A percentile compares a stretch with the other conserved stretches of the same genome.
Conservation (phyloP, 306 rosid species). For the Quercus berberidifolia region DNA sequence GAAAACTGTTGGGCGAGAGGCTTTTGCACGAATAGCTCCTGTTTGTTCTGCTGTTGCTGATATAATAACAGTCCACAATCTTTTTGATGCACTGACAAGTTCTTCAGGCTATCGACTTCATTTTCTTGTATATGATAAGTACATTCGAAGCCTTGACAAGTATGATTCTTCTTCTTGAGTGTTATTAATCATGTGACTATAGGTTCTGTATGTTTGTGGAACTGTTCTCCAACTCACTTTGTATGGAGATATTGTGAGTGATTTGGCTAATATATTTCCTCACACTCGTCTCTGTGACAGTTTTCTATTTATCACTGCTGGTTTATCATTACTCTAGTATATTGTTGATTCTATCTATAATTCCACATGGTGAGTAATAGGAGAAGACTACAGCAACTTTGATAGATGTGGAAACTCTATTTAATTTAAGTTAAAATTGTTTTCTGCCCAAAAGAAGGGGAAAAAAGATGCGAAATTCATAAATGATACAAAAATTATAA, state of each 20-base stretch:
- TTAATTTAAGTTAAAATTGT: background rate
- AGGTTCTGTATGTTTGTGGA: background rate
- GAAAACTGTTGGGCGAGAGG: slow-evolving; percentile 81
- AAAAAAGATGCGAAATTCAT: background rate
- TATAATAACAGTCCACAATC: slow-evolving; percentile 72
- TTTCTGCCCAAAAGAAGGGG: background rate
- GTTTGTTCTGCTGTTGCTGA: slow-evolving; percentile 73
- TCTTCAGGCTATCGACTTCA: slow-evolving; percentile 66
- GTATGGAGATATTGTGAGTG: background rate
- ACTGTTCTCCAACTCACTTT: background rate
- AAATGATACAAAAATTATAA: background rate
- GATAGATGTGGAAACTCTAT: background rate
- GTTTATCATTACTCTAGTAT: background rate
- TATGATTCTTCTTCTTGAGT: slow-evolving; percentile 31
- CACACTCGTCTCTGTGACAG: background rate
- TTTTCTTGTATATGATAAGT: slow-evolving; percentile 85
- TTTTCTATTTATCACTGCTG: background rate
- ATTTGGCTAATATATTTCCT: background rate
- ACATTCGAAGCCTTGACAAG: slow-evolving; percentile 76
- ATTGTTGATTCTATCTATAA: background rate
- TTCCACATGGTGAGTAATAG: background rate
- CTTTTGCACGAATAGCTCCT: slow-evolving; percentile 91
- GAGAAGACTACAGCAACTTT: too few relatives aligned
- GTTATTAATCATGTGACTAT: slow-evolving; percentile 13
- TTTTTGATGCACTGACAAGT: slow-evolving; percentile 68